Conservation (phyloP, 2,329 filamentous ascomycete species). For the Paraphaeosphaeria sporulosa region DNA sequence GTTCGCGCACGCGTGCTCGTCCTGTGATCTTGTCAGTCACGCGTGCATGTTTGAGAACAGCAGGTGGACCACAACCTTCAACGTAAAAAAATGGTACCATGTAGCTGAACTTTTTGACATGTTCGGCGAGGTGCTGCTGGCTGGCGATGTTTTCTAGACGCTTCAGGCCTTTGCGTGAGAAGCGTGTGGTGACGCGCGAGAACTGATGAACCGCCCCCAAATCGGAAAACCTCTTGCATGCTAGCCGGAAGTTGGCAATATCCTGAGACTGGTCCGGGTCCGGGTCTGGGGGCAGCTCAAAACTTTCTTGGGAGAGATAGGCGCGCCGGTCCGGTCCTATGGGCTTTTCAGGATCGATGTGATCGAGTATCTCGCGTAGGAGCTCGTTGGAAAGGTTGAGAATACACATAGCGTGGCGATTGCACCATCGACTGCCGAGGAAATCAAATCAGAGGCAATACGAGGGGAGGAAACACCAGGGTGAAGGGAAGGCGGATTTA, state of each 20-base stretch:
- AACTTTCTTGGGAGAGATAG: slow-evolving; percentile 62
- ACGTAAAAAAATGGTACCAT: slow-evolving; percentile 67
- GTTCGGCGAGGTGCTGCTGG: slow-evolving; percentile 58
- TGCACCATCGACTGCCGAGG: slow-evolving; percentile 38
- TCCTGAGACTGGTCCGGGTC: slow-evolving; percentile 53
- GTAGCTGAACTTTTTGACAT: slow-evolving; percentile 68
- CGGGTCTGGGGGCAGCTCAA: slow-evolving; percentile 54
- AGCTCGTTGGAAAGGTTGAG: slow-evolving; percentile 59
- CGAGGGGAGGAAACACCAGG: background rate
- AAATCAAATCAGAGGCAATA: slow-evolving; percentile 11
- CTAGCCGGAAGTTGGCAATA: slow-evolving; percentile 57
- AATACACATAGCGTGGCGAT: slow-evolving; percentile 42
- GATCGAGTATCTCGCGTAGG: slow-evolving; percentile 59
- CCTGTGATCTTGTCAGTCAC: slow-evolving; percentile 41
- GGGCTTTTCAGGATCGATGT: slow-evolving; percentile 60
- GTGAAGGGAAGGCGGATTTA: slow-evolving; percentile 32
- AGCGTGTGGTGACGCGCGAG: slow-evolving; percentile 59
- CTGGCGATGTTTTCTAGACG: slow-evolving; percentile 59
- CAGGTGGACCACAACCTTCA: slow-evolving; percentile 52
- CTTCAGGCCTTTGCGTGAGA: slow-evolving; percentile 58
- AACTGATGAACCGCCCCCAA: slow-evolving; percentile 61
- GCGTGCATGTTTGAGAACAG: slow-evolving; percentile 21
- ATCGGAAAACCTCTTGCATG: slow-evolving; percentile 59
- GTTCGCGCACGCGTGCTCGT: slow-evolving; percentile 50
- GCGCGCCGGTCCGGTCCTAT: slow-evolving; percentile 59